These are phyloP conservation scores for Pugionium dolabratum DNA, from an alignment of 345 rosid genomes.

Conservation along the genomic window DNA sequence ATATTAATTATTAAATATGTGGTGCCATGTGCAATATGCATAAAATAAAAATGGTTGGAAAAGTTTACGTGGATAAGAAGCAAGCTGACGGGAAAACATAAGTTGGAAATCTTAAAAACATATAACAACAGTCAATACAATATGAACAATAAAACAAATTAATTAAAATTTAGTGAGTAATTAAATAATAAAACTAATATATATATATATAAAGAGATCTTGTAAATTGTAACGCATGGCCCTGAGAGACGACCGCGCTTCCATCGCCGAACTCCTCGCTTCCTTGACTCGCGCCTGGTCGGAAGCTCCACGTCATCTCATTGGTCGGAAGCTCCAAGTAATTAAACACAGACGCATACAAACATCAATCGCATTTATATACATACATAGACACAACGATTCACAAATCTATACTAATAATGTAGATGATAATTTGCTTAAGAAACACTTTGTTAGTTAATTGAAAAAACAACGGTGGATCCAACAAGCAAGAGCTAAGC, in stretches of 20 bases:
- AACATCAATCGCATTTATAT: not conserved
- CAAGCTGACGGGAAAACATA: conserved; percentile 25
- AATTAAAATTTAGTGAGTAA: not conserved
- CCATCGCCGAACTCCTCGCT: conserved; percentile 83
- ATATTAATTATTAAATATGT: no score
- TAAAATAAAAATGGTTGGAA: not conserved
- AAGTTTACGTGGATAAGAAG: conserved; percentile 30
- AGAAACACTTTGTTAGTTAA: not conserved
- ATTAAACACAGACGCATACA: not conserved
- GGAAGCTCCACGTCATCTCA: conserved; percentile 43
- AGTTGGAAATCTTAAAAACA: conserved; percentile 7
- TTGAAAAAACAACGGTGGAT: conserved; percentile 25
- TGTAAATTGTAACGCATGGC: conserved; percentile 65
- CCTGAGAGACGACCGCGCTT: conserved; percentile 66
- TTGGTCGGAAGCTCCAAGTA: no score
- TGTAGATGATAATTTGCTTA: no score
- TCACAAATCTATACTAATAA: not conserved
- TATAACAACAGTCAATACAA: conserved; percentile 1
- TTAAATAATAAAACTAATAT: conserved; percentile 18
- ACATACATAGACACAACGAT: not conserved
- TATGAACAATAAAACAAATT: not conserved
- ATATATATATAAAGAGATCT: conserved; percentile 34
- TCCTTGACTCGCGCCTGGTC: conserved; percentile 56
- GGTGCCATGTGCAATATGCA: no score
- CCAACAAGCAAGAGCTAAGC: conserved; percentile 32